These are phyloP conservation scores for Crepidotus variabilis DNA, from an alignment of 768 basidiomycete species.

Conservation along the genomic window DNA sequence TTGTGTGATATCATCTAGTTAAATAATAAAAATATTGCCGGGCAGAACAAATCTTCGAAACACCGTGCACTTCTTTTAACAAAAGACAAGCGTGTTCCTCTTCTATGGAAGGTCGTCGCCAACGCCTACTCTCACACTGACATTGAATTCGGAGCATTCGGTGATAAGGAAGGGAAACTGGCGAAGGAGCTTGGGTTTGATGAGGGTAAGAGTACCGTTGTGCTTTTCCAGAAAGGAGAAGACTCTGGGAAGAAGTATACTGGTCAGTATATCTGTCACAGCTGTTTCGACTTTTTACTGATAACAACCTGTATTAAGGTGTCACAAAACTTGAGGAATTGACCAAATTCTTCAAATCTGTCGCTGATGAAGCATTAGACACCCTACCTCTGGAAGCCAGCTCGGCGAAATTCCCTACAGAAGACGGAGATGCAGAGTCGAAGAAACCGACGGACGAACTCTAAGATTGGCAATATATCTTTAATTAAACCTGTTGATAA, in stretches of 20 bases:
- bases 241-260: background rate
- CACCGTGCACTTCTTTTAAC: conserved; percentile 67
- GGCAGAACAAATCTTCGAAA: conserved; percentile 28
- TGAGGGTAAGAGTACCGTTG: conserved; percentile 27
- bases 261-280: background rate
- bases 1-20: background rate
- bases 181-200: conserved; percentile 54
- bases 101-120: conserved; percentile 77
- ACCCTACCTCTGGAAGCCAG: background rate
- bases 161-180: conserved; percentile 61
- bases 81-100: conserved; percentile 71
- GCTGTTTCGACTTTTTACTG: background rate
- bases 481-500: background rate
- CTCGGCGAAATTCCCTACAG: background rate
- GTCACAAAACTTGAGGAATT: background rate
- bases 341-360: background rate
- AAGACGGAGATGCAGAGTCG: background rate
- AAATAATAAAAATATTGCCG: background rate
- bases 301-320: background rate
- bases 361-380: background rate
- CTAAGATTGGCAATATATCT: background rate
- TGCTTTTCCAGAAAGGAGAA: background rate
- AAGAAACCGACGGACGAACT: background rate
- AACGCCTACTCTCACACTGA: conserved; percentile 62
- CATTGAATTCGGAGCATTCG: conserved; percentile 59